These are phyloP conservation scores for Colletotrichum nymphaeae DNA, from an alignment of 2,329 filamentous ascomycete genomes.

Conservation along the genomic window DNA sequence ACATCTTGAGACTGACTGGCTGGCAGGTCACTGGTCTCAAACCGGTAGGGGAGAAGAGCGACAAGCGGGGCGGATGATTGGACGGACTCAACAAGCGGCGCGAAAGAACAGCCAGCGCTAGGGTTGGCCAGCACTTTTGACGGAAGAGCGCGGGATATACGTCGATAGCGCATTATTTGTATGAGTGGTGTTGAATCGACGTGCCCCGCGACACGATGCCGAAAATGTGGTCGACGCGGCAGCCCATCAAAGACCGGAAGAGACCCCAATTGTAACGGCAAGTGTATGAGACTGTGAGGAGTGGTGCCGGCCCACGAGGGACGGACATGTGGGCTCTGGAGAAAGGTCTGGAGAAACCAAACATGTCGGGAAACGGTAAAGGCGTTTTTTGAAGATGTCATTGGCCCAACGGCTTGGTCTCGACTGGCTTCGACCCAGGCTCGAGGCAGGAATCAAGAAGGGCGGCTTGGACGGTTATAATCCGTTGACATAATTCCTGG, in stretches of 20 bases:
- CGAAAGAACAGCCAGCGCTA: background rate
- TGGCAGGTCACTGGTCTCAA: conserved; percentile 1
- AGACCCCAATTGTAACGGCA: conserved; percentile 11
- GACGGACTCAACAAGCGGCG: background rate
- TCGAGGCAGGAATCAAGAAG: background rate
- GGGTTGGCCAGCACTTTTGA: background rate
- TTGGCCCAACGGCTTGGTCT: background rate
- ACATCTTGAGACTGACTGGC: conserved; percentile 15
- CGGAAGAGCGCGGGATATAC: background rate
- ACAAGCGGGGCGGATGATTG: background rate
- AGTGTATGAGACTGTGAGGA: conserved; percentile 24
- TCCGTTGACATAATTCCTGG: background rate
- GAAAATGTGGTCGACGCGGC: conserved; percentile 10
- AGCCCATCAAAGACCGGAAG: conserved; percentile 17
- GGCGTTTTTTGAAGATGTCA: background rate
- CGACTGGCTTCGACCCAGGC: no score
- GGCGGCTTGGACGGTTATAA: background rate
- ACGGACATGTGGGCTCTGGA: background rate
- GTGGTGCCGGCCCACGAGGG: background rate
- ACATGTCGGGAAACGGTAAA: background rate
- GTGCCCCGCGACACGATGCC: conserved; percentile 4
- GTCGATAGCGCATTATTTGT: background rate
- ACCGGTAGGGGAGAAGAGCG: background rate
- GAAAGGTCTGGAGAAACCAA: background rate
- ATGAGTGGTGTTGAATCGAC: background rate